phyloP scores from a whole-genome alignment of 192 early-diverging fungal species.

The Phycomyces blakesleeanus region DNA sequence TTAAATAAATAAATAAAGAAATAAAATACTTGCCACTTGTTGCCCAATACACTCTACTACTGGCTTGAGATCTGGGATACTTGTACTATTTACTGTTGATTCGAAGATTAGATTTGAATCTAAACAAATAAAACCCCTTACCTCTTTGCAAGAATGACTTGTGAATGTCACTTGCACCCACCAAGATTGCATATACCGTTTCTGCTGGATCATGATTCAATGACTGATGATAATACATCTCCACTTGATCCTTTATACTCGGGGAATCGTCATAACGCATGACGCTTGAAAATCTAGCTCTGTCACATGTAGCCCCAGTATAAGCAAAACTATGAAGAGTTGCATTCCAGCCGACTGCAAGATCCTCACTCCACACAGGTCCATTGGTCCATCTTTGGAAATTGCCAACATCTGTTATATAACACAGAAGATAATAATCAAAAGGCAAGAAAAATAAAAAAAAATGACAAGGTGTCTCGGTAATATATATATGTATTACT shows the following conservation, averaged over 20 bases:
- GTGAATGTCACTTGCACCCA: constrained; percentile 31
- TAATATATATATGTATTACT: too few species aligned
- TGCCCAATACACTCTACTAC: constrained; percentile 24
- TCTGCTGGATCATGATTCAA: constrained; percentile 27
- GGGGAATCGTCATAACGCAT: constrained; percentile 7
- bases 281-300: constrained; percentile 1
- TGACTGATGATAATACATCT: constrained; percentile 31
- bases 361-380: constrained; percentile 34
- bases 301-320: constrained; percentile 28
- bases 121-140: background rate
- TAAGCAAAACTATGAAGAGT: constrained; percentile 34
- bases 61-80: background rate
- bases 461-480: too few species aligned
- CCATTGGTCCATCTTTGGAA: constrained; percentile 27
- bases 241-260: constrained; percentile 31
- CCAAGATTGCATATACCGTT: constrained; percentile 33
- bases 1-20: too few species aligned
- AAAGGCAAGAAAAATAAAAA: too few species aligned
- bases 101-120: background rate
- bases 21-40: constrained; percentile 27
- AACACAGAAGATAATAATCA: too few species aligned
- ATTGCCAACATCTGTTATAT: constrained; percentile 28
- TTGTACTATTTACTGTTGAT: constrained; percentile 8
- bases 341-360: constrained; percentile 35
- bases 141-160: background rate